phyloP scores from a whole-genome alignment of 495 filamentous ascomycete genomes.

The Aspergillus panamensis region DNA sequence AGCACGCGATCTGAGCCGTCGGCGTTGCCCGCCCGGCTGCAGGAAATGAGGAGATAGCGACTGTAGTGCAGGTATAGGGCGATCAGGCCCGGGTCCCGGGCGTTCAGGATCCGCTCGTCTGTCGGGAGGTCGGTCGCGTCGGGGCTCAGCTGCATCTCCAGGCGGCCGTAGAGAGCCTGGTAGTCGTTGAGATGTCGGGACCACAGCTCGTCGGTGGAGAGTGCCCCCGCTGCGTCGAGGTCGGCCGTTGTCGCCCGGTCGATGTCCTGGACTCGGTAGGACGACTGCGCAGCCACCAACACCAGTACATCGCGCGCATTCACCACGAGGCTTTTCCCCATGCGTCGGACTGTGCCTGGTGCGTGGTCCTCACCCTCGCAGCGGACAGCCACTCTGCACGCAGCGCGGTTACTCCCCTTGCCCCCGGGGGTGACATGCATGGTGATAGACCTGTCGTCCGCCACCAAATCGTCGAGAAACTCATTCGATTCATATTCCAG shows the following conservation, averaged over 20 bases:
- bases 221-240: conserved; percentile 22
- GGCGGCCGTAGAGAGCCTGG: conserved; percentile 29
- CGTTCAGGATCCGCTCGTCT: conserved; percentile 25
- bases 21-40: conserved; percentile 34
- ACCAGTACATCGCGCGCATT: conserved; percentile 31
- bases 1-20: conserved; percentile 24
- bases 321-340: conserved; percentile 33
- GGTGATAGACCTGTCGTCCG: conserved; percentile 25
- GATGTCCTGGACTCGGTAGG: conserved; percentile 32
- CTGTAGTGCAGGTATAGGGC: conserved; percentile 47
- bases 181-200: conserved; percentile 34
- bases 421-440: conserved; percentile 44
- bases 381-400: conserved; percentile 29
- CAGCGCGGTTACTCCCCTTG: conserved; percentile 29
- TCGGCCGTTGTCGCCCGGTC: conserved; percentile 24
- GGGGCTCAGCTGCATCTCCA: conserved; percentile 29
- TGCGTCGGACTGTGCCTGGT: conserved; percentile 17
- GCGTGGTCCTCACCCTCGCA: conserved; percentile 25
- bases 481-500: conserved; percentile 40
- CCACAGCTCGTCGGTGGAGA: conserved; percentile 23
- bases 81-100: conserved; percentile 36
- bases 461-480: conserved; percentile 35
- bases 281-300: conserved; percentile 40
- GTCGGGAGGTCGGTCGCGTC: conserved; percentile 28
- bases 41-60: conserved; percentile 46